phyloP scores from a whole-genome alignment of 208 protist species.

The Angomonas desouzai region DNA sequence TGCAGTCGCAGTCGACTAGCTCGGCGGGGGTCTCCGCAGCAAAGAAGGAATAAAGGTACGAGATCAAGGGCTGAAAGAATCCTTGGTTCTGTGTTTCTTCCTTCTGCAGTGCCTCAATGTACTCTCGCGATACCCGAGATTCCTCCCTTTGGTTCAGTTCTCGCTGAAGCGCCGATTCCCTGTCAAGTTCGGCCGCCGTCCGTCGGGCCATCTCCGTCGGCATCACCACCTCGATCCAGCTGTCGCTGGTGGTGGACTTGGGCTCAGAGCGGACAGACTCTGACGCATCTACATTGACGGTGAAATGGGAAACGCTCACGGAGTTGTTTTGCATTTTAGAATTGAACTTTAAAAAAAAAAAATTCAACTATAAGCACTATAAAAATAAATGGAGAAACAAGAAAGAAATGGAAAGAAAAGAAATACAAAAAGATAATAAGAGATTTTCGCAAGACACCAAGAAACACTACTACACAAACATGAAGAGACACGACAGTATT shows the following conservation, averaged over 20 bases:
- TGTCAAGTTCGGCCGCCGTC: neutral
- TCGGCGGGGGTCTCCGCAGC: neutral
- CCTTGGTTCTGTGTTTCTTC: neutral
- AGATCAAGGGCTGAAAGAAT: neutral
- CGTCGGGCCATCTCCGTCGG: neutral
- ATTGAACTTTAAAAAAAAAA: too few relatives aligned
- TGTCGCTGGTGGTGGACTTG: neutral
- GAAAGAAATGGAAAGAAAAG: slow-evolving; percentile 5
- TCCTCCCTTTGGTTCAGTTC: neutral
- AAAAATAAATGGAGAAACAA: neutral
- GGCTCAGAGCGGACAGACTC: neutral
- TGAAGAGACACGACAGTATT: too few relatives aligned
- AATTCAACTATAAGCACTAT: too few relatives aligned
- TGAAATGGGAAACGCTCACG: neutral
- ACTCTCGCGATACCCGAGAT: neutral
- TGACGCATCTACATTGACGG: neutral
- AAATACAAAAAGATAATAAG: slow-evolving; percentile 6
- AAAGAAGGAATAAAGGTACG: neutral
- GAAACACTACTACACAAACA: too few relatives aligned
- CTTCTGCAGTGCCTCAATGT: neutral
- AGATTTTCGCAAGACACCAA: too few relatives aligned
- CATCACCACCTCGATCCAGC: neutral
- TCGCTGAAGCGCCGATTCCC: neutral
- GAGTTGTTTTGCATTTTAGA: neutral
- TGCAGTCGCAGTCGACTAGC: slow-evolving; percentile 4